Evolutionary conservation across 108 stramenopile species (phyloP), one percentile per base, ranked within the genome.

Genomic region (Skeletonema tropicum): DNA sequence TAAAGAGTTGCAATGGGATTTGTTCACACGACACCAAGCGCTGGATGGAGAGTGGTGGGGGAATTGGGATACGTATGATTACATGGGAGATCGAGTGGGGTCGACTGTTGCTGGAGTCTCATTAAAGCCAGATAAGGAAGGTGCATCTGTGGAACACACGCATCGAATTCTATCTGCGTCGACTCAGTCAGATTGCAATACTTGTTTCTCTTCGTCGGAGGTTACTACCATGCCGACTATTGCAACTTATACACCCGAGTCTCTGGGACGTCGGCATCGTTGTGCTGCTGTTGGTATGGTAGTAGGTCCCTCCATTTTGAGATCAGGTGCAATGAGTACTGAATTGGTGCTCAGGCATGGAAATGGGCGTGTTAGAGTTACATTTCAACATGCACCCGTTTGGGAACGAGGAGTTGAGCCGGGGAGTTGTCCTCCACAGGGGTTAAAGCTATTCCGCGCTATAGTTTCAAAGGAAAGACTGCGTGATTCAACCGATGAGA

Each of bases 341-440:
- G 93, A 94, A 79, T 81, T 94, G 45, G 77, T 88, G 29, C 74
- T 92, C 67, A 58, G 70, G 55, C 85, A 92, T 61, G 91, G 90
- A 8, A 86, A 92, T 80, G 93, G 89, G 13, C 80, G 93, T 17
- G 84, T 94, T 10, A 85, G 93, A 31, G 91, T 90, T 21, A 83
- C 88, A 23, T 94, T 92, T 82, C 87, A 92, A 77, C 91, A 94
- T 84, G 93, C 91, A n/a, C 91, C 91, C 19, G 93, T 92, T 0
- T 94, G 93, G 93, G 87, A 83, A 75, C 76, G 69, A 32, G 93
- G 87, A 11, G 78, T 92, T 10, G 91, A 94, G 68, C 90, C 90
- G 19, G 88, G 87, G 52, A 85, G 76, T 25, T 86, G 90, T 73
- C 93, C 93, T 30, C 93, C 93, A 8, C 87, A 92, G 72, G 93